Conservation (phyloP, 495 filamentous ascomycete genomes). For the Glonium stellatum region DNA sequence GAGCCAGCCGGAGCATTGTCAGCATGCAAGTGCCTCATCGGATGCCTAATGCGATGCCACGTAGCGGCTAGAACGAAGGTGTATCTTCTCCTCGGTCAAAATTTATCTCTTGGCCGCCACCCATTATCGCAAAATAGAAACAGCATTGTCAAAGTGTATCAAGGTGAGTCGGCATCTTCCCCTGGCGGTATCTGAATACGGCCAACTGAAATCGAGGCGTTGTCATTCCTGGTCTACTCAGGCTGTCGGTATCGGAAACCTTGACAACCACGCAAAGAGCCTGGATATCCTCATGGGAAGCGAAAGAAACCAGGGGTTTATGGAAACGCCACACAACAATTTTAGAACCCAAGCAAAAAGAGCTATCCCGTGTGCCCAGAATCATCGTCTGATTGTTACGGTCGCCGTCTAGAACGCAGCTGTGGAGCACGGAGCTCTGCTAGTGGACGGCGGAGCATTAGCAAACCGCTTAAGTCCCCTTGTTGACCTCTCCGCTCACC, state of each 20-base stretch:
- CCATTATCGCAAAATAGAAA: not conserved
- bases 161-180: not conserved
- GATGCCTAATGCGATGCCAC: not conserved
- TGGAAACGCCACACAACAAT: not conserved
- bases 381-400: too few relatives aligned
- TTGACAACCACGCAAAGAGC: not conserved
- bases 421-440: too few relatives aligned
- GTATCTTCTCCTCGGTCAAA: not conserved
- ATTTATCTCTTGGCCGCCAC: not conserved
- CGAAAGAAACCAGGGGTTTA: not conserved
- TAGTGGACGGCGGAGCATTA: too few relatives aligned
- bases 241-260: not conserved
- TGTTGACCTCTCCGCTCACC: too few relatives aligned
- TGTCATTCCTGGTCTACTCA: not conserved
- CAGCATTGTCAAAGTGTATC: not conserved
- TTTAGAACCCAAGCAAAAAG: not conserved
- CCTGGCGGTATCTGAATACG: not conserved
- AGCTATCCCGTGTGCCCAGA: not conserved
- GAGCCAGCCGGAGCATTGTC: not conserved
- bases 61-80: not conserved
- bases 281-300: not conserved
- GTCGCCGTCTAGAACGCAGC: too few relatives aligned
- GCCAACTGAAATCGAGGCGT: not conserved
- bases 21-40: slow-evolving; percentile 1
- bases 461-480: too few relatives aligned